Evolutionary conservation across 306 rosid species (phyloP), one percentile per base, ranked within the genome.

Genomic region (Clitoria ternatea): DNA sequence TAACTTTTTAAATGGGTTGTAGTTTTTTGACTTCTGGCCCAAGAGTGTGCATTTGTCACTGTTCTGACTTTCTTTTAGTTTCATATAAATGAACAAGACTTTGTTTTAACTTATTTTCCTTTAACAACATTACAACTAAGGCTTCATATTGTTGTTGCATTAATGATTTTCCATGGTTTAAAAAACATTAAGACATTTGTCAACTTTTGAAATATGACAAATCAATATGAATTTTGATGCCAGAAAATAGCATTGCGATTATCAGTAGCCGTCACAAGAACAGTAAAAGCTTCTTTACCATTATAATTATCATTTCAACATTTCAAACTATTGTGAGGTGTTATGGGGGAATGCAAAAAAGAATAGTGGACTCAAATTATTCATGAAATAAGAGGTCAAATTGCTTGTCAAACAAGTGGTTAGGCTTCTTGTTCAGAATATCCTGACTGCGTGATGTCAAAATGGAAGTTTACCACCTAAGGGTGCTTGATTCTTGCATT

Each of bases 21-120:
- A 72, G 19, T 59, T 20, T 14, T 57, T 23, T 48, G 69, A 33
- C 30, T 23, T 73, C 53, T 72, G 40, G 15, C 44, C 44, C 66
- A 13, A 10, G 32, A 55, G 24, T 53, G 2, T 59, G 26, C 37
- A 35, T 54, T 36, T 5, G 19, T 53, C 42, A 14, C 44, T 69
- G 4, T 12, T 15, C 36, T 27, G 12, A 26, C 40, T 39, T 5
- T 4, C 35, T 54, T n/a, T 27, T 30, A 69, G 48, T 66, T 66
- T 48, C 40, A 18, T 65, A 19, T 43, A 43, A 40, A 44, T 29
- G 60, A 14, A 14, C 50, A 53, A 0, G 22, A 8, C 32, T 39
- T 23, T 26, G 18, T 65, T 44, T n/a, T n/a, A n/a, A n/a, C 10
- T 11, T 26, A 10, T 40, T 27, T 56, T 29, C 67, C 57, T 56